Evolutionary conservation across 1,139 yeast genomes (phyloP), one percentile per base, ranked within the genome.

Genomic region (Blastobotrys illinoisensis): DNA sequence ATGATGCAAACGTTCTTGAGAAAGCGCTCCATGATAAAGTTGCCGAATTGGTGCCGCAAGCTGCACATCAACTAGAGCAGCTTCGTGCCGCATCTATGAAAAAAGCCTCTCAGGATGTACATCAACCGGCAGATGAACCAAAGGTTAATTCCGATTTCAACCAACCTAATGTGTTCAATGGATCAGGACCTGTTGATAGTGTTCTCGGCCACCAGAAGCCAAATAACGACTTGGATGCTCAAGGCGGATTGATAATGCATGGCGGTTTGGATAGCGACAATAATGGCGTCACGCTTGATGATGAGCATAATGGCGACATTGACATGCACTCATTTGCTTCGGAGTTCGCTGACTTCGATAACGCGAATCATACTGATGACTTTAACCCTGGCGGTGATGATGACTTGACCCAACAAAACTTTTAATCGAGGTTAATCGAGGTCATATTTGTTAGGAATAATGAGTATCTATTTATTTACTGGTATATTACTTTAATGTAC

Each of bases 1-100:
- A 81, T 56, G 97, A 90, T 71, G 95, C 98, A 0, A 72, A 78
- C 44, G 76, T 73, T 20, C 72, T 91, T 62, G 93, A 88, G 67
- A 70, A 74, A 11, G 68, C 54, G 13, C 52, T 65, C 50, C 54
- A 54, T 16, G 60, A 56, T 2, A 60, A 57, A 49, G 28, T 45
- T 11, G 40, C 50, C n/a, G 51, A 48, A 16, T 20, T 46, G 5
- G 46, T n/a, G n/a, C 26, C 24, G 3, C 46, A 20, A 21, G 26
- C 24, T 44, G 46, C 40, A n/a, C 40, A 32, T n/a, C 40, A 32
- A 32, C 40, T 32, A n/a, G 40, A 32, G 40, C 16, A 13, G 16
- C 40, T 32, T n/a, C 40, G 40, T 32, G 40, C 13, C 3, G 40
- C 40, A 5, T n/a, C 40, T 3, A 13, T 32, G 6, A 32, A 32